phyloP scores from a whole-genome alignment of 805 yeast species.

The Ogataea philodendri region DNA sequence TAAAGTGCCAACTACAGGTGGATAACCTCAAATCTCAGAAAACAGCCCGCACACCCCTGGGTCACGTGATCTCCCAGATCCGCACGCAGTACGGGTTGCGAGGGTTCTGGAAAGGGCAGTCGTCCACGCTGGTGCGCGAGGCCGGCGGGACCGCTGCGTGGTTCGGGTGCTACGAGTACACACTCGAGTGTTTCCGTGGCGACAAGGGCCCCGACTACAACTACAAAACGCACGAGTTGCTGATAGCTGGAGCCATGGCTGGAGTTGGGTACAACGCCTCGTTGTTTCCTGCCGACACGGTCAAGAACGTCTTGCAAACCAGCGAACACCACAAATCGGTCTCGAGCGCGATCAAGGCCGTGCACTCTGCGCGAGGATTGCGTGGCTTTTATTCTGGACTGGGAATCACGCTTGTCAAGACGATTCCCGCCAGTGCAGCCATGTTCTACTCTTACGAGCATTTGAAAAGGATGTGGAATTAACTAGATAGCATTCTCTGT shows the following conservation, averaged over 20 bases:
- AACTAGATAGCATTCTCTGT: constrained; percentile 3
- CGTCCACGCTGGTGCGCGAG: constrained; percentile 78
- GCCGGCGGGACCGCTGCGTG: constrained; percentile 89
- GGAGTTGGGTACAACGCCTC: constrained; percentile 80
- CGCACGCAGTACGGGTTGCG: constrained; percentile 48
- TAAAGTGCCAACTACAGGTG: constrained; percentile 88
- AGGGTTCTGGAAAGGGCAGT: constrained; percentile 88
- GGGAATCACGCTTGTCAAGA: constrained; percentile 75
- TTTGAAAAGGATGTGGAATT: constrained; percentile 35
- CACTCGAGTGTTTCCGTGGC: constrained; percentile 38
- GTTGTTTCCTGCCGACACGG: constrained; percentile 85
- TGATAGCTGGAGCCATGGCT: constrained; percentile 81
- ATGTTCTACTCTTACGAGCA: constrained; percentile 80
- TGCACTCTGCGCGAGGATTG: constrained; percentile 57
- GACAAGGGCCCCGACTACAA: constrained; percentile 25
- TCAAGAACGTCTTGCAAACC: constrained; percentile 84
- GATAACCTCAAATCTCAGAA: constrained; percentile 34
- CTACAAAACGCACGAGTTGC: constrained; percentile 47
- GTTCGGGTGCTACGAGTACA: constrained; percentile 84
- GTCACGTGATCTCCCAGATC: constrained; percentile 41
- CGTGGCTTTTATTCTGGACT: constrained; percentile 78
- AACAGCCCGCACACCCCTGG: constrained; percentile 28
- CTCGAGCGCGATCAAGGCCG: constrained; percentile 36
- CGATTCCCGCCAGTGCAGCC: constrained; percentile 87
- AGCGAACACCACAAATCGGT: constrained; percentile 30